A percentile compares a stretch with the other conserved stretches of the same genome.
Evolutionary conservation across 495 filamentous ascomycete species (phyloP).

Genomic region (Trichoderma asperelloides): DNA sequence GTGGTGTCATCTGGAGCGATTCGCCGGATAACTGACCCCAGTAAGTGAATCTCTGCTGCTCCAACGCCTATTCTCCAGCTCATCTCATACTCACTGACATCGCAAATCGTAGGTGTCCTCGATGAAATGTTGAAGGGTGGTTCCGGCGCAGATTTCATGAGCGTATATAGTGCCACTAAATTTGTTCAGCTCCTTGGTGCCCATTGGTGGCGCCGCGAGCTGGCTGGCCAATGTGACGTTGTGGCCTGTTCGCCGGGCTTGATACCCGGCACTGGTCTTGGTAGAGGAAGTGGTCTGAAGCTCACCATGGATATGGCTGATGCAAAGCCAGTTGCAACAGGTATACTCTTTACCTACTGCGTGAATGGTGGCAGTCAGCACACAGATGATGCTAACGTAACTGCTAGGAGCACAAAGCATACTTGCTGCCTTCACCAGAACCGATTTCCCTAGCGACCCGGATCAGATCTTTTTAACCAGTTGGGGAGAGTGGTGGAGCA

Average conservation of each 20-base stretch:
- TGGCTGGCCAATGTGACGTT: conserved; percentile 25
- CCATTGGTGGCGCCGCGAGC: conserved; percentile 42
- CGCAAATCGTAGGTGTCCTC: conserved; percentile 13
- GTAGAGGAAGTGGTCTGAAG: conserved; percentile 13
- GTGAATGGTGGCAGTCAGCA: not conserved
- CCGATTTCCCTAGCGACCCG: conserved; percentile 36
- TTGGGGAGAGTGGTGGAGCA: conserved; percentile 42
- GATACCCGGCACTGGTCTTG: conserved; percentile 29
- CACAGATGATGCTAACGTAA: not conserved
- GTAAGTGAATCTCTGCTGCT: conserved; percentile 14
- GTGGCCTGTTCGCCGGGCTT: conserved; percentile 39
- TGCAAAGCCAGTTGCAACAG: conserved; percentile 30
- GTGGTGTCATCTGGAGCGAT: conserved; percentile 33
- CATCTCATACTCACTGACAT: not conserved
- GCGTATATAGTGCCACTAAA: conserved; percentile 29
- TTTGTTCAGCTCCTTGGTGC: conserved; percentile 35
- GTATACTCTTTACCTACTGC: conserved; percentile 16
- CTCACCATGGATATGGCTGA: conserved; percentile 21
- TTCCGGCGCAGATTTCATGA: conserved; percentile 16
- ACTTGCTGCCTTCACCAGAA: conserved; percentile 29
- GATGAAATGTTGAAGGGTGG: conserved; percentile 25
- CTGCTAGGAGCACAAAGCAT: conserved; percentile 29
- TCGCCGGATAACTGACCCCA: conserved; percentile 22
- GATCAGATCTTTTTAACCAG: conserved; percentile 38
- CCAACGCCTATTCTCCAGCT: not conserved